Evolutionary conservation across 768 basidiomycete species (phyloP).

Genomic region (Daedaleopsis nitida): DNA sequence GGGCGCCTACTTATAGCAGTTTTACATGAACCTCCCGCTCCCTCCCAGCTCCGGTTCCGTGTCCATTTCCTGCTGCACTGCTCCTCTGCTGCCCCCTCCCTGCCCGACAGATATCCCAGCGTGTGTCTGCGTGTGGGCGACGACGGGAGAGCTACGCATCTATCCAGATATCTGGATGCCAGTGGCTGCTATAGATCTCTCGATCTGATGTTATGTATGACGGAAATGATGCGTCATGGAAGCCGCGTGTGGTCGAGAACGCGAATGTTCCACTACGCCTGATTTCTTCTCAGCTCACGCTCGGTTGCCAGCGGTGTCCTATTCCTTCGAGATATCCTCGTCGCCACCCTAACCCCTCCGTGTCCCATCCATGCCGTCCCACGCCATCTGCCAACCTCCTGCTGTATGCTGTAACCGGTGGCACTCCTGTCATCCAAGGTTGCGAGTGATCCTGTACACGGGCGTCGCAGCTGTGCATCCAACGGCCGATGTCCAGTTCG

Average conservation of each 20-base stretch:
- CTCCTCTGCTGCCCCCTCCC: not conserved
- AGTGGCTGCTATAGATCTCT: constrained; percentile 20
- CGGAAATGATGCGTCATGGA: constrained; percentile 12
- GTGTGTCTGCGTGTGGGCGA: too few relatives aligned
- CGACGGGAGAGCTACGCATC: not conserved
- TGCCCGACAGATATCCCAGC: not conserved
- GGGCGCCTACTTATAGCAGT: constrained; percentile 24
- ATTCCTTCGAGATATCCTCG: not conserved
- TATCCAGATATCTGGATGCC: not conserved
- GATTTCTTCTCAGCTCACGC: too few relatives aligned
- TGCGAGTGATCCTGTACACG: not conserved
- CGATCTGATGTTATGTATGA: constrained; percentile 16
- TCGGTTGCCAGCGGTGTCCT: not conserved
- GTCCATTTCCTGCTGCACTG: constrained; percentile 13
- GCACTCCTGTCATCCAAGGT: not conserved
- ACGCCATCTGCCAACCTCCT: not conserved
- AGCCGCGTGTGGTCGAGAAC: not conserved
- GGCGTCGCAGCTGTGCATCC: constrained; percentile 1
- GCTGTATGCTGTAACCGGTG: not conserved
- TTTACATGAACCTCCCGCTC: constrained; percentile 6
- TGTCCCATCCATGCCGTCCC: not conserved
- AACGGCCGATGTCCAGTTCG: too few relatives aligned
- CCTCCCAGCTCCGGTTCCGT: constrained; percentile 3
- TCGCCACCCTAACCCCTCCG: not conserved
- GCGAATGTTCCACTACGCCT: not conserved